phyloP scores from a whole-genome alignment of 768 basidiomycete species.

The Pleurotus citrinopileatus region DNA sequence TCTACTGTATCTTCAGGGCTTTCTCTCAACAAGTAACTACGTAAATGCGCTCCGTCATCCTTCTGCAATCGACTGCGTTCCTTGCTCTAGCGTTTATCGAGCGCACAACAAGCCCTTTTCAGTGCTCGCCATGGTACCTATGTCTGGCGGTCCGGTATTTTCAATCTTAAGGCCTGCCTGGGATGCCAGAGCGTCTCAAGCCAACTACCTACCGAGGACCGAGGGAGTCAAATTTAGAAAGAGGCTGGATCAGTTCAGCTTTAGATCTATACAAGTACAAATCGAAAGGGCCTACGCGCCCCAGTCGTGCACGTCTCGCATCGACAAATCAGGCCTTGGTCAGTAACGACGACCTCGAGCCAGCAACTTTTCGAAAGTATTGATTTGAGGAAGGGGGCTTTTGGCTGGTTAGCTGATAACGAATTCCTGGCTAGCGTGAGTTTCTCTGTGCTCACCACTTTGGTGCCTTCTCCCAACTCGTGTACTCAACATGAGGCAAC shows the following conservation, averaged over 20 bases:
- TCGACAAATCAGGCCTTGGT: background rate
- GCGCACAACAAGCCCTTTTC: too few species aligned
- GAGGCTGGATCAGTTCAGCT: background rate
- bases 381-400: background rate
- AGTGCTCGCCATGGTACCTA: too few species aligned
- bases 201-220: too few species aligned
- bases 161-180: too few species aligned
- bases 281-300: background rate
- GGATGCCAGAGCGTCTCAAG: too few species aligned
- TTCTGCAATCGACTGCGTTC: too few species aligned
- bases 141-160: too few species aligned
- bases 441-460: background rate
- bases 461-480: background rate
- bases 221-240: background rate
- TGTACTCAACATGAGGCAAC: conserved; percentile 6
- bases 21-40: too few species aligned
- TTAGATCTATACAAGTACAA: conserved; percentile 1
- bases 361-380: background rate
- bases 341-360: conserved; percentile 3
- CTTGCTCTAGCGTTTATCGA: too few species aligned
- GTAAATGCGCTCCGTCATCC: too few species aligned
- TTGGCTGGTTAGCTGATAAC: background rate
- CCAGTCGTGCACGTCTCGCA: background rate
- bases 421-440: background rate
- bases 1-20: too few species aligned